Base-by-base conservation (phyloP, 1,284 basidiomycete genomes). In the Xerocomus nothofagi region DNA sequence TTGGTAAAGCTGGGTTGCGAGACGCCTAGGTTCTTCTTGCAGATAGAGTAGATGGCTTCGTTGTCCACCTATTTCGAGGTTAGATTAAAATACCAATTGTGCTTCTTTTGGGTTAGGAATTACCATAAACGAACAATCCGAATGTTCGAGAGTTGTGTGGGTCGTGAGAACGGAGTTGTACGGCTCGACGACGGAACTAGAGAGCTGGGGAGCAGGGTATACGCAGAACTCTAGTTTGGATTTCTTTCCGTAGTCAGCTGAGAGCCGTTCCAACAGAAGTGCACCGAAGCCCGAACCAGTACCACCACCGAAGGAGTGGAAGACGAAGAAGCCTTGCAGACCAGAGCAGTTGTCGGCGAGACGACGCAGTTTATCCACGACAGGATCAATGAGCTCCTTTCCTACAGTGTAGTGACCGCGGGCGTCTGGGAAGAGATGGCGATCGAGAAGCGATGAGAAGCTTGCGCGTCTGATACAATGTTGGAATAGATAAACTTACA, bases 161-260 rank as follows among this genome's bases (percentile, higher is more conserved):
- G 97, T 99, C 44, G 97, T 99, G 56, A 99, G 79, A 51, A 99
- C 92, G 29, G 94, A 93, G 83, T 99, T 99, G 82, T 99, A 99
- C 3, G 96, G 96, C 76, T 99, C 97, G 50, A 99, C 97, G 56
- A 99, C 91, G 31, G 95, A 98, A 72, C 88, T 96, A 55, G 93
- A 93, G 71, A 97, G 81, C 71, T 91, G 90, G 44, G 93, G 92
- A 15, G 94, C 90, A 39, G 96, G 96, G 77, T 98, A 98, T 51
- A 99, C 94, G 62, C 92, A 92, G 78, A 99, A 99, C 74, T 99
- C 96, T 60, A 99, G 82, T 81, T 99, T 99, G 48, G 94, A 94
- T 79, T 99, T 99, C 74, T 99, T 99, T 72, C 97, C 97, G 66
- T 98, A 99, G 76, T 99, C 96, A 56, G 90, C 88, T 37, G 95